Evolutionary conservation across 148 eudicot genomes (phyloP), one percentile per base, ranked within the genome.

Genomic region (Rhododendron vialii): DNA sequence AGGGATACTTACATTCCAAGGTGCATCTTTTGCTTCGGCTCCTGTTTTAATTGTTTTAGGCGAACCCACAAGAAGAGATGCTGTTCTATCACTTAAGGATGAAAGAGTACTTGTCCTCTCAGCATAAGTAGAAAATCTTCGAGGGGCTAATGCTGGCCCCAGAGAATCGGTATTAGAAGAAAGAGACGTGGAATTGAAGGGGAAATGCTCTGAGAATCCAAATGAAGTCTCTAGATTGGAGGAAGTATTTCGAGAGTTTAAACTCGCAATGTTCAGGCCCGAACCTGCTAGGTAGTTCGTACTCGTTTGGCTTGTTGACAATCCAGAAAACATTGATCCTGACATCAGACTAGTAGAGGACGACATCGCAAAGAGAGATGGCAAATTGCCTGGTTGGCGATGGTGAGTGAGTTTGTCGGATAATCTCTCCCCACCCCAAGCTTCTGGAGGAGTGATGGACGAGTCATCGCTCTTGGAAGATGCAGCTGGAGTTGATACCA

Each of bases 41-140:
- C 96, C 99, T 3, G 94, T 95, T 86, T 95, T 95, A 92, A 93
- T 95, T 84, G 91, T 90, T 91, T 96, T 96, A 30, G 98, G 99
- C 28, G 98, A 96, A 59, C 93, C 95, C 82, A 87, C 81, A 6
- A 93, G 90, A 89, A 89, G 85, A 28, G 93, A 88, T 33, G 76
- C 76, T 81, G 89, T 84, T 65, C 92, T 94, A 78, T 95, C 99
- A 89, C 85, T 87, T 36, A 92, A 91, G 55, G 95, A 86, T 38
- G 91, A 87, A 71, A 91, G 87, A 35, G 95, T 91, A 86, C 98
- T 88, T 91, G 94, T 94, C 87, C 99, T 94, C 88, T 97, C 98
- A 41, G 96, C 98, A 91, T 95, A 97, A 89, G 95, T 92, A 78
- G 98, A 91, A 78, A 89, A 90, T 90, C 92, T 90, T 83, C 95